Conservation (phyloP, 169 alveolate species). For the Cryptosporidium ubiquitum region DNA sequence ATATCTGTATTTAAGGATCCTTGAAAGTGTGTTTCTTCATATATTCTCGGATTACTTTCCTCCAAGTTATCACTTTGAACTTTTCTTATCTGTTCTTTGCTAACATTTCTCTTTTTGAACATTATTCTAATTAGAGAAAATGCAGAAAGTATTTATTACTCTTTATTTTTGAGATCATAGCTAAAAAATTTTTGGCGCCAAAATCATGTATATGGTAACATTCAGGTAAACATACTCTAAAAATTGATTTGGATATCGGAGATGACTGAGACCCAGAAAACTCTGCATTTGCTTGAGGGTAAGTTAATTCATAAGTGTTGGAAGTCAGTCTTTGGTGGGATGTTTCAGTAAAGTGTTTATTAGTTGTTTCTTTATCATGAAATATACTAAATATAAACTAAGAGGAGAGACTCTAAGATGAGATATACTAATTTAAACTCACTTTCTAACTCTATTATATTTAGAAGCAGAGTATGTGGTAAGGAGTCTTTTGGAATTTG, state of each 20-base stretch:
- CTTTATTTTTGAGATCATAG: neutral
- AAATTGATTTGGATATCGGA: neutral
- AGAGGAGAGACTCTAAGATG: too few species aligned
- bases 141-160: neutral
- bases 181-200: slow-evolving; percentile 4
- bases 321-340: neutral
- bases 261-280: slow-evolving; percentile 62
- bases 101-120: slow-evolving; percentile 50
- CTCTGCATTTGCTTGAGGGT: slow-evolving; percentile 54
- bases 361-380: neutral
- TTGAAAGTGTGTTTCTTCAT: neutral
- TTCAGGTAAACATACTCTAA: neutral
- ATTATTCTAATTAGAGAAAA: neutral
- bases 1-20: slow-evolving; percentile 35
- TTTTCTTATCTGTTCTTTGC: slow-evolving; percentile 8
- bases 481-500: slow-evolving; percentile 1
- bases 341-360: too few species aligned
- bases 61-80: neutral
- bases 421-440: too few species aligned
- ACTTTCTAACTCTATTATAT: neutral
- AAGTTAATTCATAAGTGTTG: neutral
- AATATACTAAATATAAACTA: neutral
- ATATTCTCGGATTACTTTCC: neutral
- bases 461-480: slow-evolving; percentile 51
- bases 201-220: neutral